These are phyloP conservation scores for Fusarium compactum DNA, from an alignment of 2,329 filamentous ascomycete species.

Conservation along the genomic window DNA sequence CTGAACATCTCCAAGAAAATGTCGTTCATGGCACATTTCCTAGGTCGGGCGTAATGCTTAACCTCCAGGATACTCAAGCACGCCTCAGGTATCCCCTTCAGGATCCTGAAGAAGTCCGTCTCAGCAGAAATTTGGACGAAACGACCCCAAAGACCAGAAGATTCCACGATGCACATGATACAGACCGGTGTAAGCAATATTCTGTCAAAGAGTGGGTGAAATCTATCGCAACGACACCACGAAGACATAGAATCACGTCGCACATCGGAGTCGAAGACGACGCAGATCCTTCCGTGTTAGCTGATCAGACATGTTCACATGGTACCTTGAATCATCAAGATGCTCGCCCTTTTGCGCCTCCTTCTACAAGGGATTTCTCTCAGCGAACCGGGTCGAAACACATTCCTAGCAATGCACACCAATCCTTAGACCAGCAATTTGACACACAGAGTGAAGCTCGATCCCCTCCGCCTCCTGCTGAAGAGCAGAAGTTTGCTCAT, in stretches of 20 bases:
- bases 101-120: neutral
- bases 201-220: slow-evolving; percentile 24
- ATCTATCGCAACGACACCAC: slow-evolving; percentile 21
- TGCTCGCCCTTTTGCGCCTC: slow-evolving; percentile 1
- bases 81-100: slow-evolving; percentile 19
- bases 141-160: slow-evolving; percentile 6
- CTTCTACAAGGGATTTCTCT: slow-evolving; percentile 24
- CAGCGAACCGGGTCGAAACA: slow-evolving; percentile 1
- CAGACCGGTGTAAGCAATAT: slow-evolving; percentile 10
- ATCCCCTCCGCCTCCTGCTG: slow-evolving; percentile 1
- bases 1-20: slow-evolving; percentile 18
- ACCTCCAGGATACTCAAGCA: slow-evolving; percentile 27
- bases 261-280: neutral
- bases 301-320: neutral
- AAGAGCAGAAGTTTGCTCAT: neutral
- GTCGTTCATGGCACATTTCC: slow-evolving; percentile 3
- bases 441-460: slow-evolving; percentile 13
- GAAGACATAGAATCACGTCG: slow-evolving; percentile 10
- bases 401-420: slow-evolving; percentile 10
- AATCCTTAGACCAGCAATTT: slow-evolving; percentile 23
- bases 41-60: slow-evolving; percentile 28
- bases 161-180: slow-evolving; percentile 5
- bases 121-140: slow-evolving; percentile 1
- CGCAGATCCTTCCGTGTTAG: neutral
- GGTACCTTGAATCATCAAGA: neutral